phyloP scores from a whole-genome alignment of 805 yeast genomes.

The Metschnikowia continentalis region DNA sequence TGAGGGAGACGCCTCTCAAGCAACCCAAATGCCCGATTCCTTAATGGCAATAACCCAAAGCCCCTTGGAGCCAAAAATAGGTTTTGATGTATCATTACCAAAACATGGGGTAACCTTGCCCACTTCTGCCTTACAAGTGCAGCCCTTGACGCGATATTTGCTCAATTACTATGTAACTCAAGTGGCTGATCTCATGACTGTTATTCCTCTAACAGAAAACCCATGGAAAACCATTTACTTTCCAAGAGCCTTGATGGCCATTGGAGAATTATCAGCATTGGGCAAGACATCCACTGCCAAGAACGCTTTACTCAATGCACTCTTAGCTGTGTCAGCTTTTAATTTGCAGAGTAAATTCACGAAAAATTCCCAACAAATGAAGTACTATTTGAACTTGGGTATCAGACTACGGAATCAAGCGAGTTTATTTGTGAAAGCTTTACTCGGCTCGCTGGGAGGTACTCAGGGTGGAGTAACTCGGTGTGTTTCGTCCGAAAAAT shows the following conservation, averaged over 20 bases:
- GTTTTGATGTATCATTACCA: conserved; percentile 36
- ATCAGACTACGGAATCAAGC: conserved; percentile 74
- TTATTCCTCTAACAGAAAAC: conserved; percentile 64
- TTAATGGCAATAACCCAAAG: conserved; percentile 48
- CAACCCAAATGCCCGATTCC: conserved; percentile 48
- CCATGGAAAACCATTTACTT: conserved; percentile 89
- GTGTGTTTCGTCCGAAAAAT: conserved; percentile 53
- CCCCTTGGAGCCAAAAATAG: conserved; percentile 39
- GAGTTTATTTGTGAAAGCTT: conserved; percentile 56
- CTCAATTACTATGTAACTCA: conserved; percentile 67
- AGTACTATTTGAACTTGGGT: conserved; percentile 67
- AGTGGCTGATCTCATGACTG: conserved; percentile 78
- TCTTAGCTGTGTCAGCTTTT: conserved; percentile 78
- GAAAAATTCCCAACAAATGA: conserved; percentile 61
- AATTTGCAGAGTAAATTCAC: conserved; percentile 70
- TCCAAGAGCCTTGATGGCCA: conserved; percentile 75
- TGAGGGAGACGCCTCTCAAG: conserved; percentile 29
- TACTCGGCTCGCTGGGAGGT: conserved; percentile 36
- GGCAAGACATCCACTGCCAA: conserved; percentile 75
- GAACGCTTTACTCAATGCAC: conserved; percentile 71
- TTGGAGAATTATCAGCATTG: conserved; percentile 72
- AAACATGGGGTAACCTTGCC: conserved; percentile 39
- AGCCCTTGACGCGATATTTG: conserved; percentile 68
- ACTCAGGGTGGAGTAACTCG: conserved; percentile 43
- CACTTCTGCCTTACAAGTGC: conserved; percentile 56